A percentile compares a stretch with the other conserved stretches of the same genome.
Evolutionary conservation across 2,329 filamentous ascomycete genomes (phyloP).

Genomic region (Aspergillus ibericus): DNA sequence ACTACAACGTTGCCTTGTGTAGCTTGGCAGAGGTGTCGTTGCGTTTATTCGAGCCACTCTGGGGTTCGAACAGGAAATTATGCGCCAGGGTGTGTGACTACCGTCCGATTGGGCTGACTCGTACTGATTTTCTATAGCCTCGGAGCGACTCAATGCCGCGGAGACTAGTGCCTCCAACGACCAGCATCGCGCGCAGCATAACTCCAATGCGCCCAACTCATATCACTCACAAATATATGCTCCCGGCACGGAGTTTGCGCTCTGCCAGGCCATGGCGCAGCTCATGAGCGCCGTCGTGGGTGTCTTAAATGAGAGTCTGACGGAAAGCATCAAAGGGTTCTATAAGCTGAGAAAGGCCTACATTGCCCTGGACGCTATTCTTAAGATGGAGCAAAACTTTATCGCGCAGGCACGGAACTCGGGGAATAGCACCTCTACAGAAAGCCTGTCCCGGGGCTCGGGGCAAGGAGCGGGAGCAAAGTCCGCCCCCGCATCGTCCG

Average conservation of each 20-base stretch:
- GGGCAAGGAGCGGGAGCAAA: conserved; percentile 13
- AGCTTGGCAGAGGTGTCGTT: conserved; percentile 76
- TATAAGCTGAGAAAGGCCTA: conserved; percentile 91
- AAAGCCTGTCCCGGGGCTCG: neutral
- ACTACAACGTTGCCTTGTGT: conserved; percentile 23
- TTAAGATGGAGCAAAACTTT: conserved; percentile 69
- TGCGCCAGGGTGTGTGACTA: conserved; percentile 64
- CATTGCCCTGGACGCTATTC: conserved; percentile 74
- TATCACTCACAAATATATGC: conserved; percentile 69
- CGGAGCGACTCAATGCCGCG: conserved; percentile 68
- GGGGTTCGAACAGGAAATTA: conserved; percentile 87
- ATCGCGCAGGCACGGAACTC: conserved; percentile 40
- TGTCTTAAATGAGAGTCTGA: conserved; percentile 87
- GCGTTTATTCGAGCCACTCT: conserved; percentile 83
- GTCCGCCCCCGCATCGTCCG: conserved; percentile 14
- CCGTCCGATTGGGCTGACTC: neutral
- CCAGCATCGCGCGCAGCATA: conserved; percentile 71
- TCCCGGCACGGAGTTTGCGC: conserved; percentile 79
- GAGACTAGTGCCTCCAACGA: conserved; percentile 76
- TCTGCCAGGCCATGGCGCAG: conserved; percentile 82
- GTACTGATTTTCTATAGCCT: conserved; percentile 52
- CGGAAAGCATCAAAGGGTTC: conserved; percentile 87
- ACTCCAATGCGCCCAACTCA: conserved; percentile 51
- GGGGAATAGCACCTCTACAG: conserved; percentile 10
- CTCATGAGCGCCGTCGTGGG: conserved; percentile 86